phyloP scores from a whole-genome alignment of 192 early-diverging fungal species.

The Linnemannia elongata region DNA sequence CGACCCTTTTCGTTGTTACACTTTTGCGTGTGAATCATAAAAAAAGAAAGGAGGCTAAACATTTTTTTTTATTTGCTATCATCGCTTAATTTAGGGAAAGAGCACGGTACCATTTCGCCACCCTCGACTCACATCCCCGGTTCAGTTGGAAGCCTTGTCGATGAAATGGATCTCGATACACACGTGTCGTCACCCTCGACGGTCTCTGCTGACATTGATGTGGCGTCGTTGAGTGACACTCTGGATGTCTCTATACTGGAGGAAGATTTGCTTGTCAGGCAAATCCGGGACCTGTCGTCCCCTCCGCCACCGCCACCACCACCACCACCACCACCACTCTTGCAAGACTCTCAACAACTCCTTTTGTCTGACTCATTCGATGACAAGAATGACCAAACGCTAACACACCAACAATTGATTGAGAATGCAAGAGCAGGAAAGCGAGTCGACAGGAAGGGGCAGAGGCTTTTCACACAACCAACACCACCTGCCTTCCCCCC shows the following conservation, averaged over 20 bases:
- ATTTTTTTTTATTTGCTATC: background rate
- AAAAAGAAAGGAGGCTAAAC: background rate
- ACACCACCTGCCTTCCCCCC: slow-evolving; percentile 33
- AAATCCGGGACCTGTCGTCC: slow-evolving; percentile 10
- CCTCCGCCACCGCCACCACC: background rate
- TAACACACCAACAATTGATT: background rate
- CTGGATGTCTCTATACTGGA: slow-evolving; percentile 5
- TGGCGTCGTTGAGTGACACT: background rate
- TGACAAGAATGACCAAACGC: background rate
- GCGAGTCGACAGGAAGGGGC: background rate
- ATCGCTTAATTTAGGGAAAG: background rate
- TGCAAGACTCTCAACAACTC: background rate
- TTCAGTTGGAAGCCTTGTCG: slow-evolving; percentile 1
- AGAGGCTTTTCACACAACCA: too few relatives aligned
- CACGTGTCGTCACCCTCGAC: background rate
- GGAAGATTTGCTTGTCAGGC: slow-evolving; percentile 19
- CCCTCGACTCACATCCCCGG: background rate
- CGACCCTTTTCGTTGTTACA: background rate
- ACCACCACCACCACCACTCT: background rate
- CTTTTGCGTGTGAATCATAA: background rate
- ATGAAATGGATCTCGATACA: background rate
- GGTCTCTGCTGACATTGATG: background rate
- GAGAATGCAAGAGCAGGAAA: slow-evolving; percentile 27
- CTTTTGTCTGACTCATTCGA: background rate
- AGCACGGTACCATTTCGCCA: background rate